phyloP scores from a whole-genome alignment of 306 rosid genomes.

The Fagus crenata region DNA sequence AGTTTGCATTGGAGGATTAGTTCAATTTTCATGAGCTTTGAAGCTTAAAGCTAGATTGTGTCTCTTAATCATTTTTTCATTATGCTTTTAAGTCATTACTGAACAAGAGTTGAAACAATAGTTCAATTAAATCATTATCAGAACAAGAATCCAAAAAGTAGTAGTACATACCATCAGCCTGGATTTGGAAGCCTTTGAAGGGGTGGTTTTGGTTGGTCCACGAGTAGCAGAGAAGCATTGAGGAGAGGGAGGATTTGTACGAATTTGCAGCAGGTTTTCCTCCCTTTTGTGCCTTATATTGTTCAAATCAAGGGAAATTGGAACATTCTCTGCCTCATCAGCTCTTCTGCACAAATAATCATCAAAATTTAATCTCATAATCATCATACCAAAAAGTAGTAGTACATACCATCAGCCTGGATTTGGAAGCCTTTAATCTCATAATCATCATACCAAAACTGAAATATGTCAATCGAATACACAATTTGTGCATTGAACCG shows the following conservation, averaged over 20 bases:
- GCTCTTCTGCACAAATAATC: slow-evolving; percentile 45
- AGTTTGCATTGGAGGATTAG: neutral
- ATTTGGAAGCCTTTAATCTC: slow-evolving; percentile 38
- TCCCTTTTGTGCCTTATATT: slow-evolving; percentile 46
- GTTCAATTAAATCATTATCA: too few species aligned
- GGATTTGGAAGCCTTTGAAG: slow-evolving; percentile 54
- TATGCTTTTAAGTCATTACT: neutral
- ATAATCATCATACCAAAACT: too few species aligned
- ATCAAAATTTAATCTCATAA: slow-evolving; percentile 11
- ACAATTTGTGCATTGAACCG: neutral
- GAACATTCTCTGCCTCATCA: slow-evolving; percentile 60
- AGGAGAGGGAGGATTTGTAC: slow-evolving; percentile 96
- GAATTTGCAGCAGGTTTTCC: slow-evolving; percentile 49
- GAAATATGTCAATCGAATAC: neutral
- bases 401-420: slow-evolving; percentile 61
- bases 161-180: slow-evolving; percentile 55
- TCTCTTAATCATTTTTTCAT: neutral
- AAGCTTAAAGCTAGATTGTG: neutral
- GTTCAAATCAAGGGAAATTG: slow-evolving; percentile 56
- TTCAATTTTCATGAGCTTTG: neutral
- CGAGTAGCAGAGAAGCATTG: slow-evolving; percentile 79
- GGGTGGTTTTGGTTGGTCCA: slow-evolving; percentile 39
- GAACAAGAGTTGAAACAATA: neutral
- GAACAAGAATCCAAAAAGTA: too few species aligned
- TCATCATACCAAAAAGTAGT: neutral